Percentiles rank a stretch among this genome's conserved stretches.
Evolutionary conservation across 345 rosid genomes (phyloP).

Genomic region (Kandelia obovata): DNA sequence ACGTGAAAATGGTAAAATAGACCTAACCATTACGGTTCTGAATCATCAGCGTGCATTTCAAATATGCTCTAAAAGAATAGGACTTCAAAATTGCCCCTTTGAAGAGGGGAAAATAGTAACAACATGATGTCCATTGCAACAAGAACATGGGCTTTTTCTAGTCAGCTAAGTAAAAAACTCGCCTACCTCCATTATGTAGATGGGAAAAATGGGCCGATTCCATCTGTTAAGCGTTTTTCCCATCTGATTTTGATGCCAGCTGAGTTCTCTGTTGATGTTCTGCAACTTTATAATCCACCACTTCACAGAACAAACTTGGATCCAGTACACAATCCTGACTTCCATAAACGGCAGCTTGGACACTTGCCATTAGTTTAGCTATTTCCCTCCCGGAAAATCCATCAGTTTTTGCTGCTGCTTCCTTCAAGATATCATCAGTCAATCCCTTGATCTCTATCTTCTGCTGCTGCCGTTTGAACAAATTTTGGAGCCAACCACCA

Average conservation of each 20-base stretch:
- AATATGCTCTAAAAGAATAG: no score
- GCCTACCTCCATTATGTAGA: not conserved
- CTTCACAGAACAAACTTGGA: constrained; percentile 68
- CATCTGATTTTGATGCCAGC: constrained; percentile 40
- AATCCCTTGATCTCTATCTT: constrained; percentile 77
- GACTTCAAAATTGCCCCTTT: constrained; percentile 7
- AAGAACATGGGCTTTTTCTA: not conserved
- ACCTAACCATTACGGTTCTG: no score
- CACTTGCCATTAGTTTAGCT: constrained; percentile 86
- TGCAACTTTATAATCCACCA: constrained; percentile 87
- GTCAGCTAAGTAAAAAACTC: not conserved
- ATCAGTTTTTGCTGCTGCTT: constrained; percentile 78
- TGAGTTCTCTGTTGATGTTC: constrained; percentile 87
- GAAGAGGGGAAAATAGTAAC: not conserved
- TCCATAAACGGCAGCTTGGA: constrained; percentile 94
- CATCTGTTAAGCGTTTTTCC: not conserved
- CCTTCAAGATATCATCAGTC: constrained; percentile 66
- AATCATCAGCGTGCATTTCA: no score
- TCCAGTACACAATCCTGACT: constrained; percentile 74
- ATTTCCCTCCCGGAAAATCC: constrained; percentile 94
- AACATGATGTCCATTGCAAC: not conserved
- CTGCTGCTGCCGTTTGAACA: constrained; percentile 54
- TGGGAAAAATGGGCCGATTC: not conserved
- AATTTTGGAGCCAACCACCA: constrained; percentile 41
- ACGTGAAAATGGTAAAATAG: no score